These are phyloP conservation scores for Alternaria rosae DNA, from an alignment of 2,329 filamentous ascomycete genomes.

Conservation along the genomic window DNA sequence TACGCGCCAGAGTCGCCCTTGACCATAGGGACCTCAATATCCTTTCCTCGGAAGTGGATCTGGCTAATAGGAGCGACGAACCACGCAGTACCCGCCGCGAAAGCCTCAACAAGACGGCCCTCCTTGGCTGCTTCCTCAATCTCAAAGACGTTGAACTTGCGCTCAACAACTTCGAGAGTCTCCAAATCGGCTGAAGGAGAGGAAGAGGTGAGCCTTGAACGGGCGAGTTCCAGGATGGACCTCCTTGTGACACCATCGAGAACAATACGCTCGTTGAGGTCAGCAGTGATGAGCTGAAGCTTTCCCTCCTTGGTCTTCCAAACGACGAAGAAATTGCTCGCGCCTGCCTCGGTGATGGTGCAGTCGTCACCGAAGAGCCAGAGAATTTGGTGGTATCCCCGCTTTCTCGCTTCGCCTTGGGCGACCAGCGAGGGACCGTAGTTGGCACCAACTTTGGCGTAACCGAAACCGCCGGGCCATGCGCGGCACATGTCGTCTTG, in stretches of 20 bases:
- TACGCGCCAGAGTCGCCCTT: slow-evolving; percentile 54
- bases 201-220: slow-evolving; percentile 63
- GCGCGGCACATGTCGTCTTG: slow-evolving; percentile 85
- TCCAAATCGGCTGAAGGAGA: slow-evolving; percentile 44
- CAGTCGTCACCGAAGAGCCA: slow-evolving; percentile 85
- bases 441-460: slow-evolving; percentile 91
- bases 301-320: slow-evolving; percentile 72
- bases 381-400: slow-evolving; percentile 88
- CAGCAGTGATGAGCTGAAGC: slow-evolving; percentile 80
- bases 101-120: slow-evolving; percentile 81
- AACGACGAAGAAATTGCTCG: slow-evolving; percentile 89
- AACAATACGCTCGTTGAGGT: slow-evolving; percentile 82
- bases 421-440: slow-evolving; percentile 86
- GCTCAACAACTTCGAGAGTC: slow-evolving; percentile 75
- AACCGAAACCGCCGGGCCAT: slow-evolving; percentile 93
- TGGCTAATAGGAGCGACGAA: slow-evolving; percentile 57
- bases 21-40: slow-evolving; percentile 52
- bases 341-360: slow-evolving; percentile 88
- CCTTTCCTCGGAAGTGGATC: slow-evolving; percentile 56
- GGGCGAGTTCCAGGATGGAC: slow-evolving; percentile 76
- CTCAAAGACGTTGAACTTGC: slow-evolving; percentile 82
- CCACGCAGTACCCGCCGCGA: slow-evolving; percentile 82
- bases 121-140: slow-evolving; percentile 75
- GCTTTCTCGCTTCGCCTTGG: slow-evolving; percentile 73
- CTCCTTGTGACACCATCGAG: slow-evolving; percentile 87